These are phyloP conservation scores for Auriscalpium vulgare DNA, from an alignment of 768 basidiomycete genomes.

Conservation along the genomic window DNA sequence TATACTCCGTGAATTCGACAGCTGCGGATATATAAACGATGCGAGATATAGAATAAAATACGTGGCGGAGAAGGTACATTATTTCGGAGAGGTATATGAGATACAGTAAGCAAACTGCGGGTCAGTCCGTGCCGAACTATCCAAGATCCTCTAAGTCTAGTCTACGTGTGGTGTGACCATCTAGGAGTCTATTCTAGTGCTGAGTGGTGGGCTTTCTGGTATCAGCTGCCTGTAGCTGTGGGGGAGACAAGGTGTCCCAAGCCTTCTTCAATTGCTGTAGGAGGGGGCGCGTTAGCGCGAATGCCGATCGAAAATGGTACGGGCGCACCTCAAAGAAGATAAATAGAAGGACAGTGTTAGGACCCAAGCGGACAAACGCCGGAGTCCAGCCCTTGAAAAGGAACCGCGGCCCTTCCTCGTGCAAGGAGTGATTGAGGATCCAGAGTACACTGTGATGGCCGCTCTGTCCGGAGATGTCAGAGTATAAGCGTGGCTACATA, in stretches of 20 bases:
- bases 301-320: background rate
- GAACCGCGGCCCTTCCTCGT: conserved; percentile 68
- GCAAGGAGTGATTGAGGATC: conserved; percentile 51
- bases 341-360: conserved; percentile 79
- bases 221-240: too few species aligned
- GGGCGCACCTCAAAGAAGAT: conserved; percentile 72
- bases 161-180: background rate
- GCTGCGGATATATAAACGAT: too few species aligned
- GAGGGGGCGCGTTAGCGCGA: background rate
- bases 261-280: conserved; percentile 62
- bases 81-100: too few species aligned
- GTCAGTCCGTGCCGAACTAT: too few species aligned
- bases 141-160: background rate
- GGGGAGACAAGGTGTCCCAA: conserved; percentile 31
- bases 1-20: too few species aligned
- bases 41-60: too few species aligned
- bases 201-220: background rate
- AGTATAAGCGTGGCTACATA: background rate
- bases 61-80: too few species aligned
- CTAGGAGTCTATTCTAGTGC: background rate
- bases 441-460: conserved; percentile 38
- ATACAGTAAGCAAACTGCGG: too few species aligned
- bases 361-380: conserved; percentile 75
- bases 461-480: conserved; percentile 31
- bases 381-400: conserved; percentile 89